Percentiles rank a stretch among this genome's conserved stretches.
Evolutionary conservation across 129 eudicot genomes (phyloP).

Genomic region (Artemisia tridentata): DNA sequence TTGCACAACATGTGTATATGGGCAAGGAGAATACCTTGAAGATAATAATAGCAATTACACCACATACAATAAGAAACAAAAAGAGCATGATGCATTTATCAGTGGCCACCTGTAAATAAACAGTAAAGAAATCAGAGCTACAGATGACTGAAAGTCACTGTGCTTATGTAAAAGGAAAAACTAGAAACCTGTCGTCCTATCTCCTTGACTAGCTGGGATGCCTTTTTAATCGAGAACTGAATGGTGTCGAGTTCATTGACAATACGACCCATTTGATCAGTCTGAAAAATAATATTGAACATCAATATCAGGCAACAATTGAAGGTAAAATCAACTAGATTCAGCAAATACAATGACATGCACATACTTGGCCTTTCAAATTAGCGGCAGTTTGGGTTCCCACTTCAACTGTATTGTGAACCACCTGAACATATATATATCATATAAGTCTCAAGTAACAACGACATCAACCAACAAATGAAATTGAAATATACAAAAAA

Average conservation of each 20-base stretch:
- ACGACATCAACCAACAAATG: neutral
- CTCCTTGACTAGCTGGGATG: conserved; percentile 98
- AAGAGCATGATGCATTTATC: conserved; percentile 97
- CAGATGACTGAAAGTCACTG: too few species aligned
- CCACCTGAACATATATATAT: conserved; percentile 51
- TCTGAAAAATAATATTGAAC: conserved; percentile 36
- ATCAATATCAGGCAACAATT: neutral
- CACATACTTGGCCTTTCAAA: conserved; percentile 88
- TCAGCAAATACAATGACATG: neutral
- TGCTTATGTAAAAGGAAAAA: neutral
- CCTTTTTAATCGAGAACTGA: conserved; percentile 90
- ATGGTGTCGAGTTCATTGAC: conserved; percentile 92
- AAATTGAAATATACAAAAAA: neutral
- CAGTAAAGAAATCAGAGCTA: neutral
- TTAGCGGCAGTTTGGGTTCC: conserved; percentile 92
- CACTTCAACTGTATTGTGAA: conserved; percentile 90
- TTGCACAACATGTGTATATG: neutral
- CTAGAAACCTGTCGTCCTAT: conserved; percentile 83
- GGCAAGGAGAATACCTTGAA: conserved; percentile 59
- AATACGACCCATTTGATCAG: conserved; percentile 95
- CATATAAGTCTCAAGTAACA: conserved; percentile 12
- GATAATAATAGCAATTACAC: conserved; percentile 82
- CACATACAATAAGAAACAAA: conserved; percentile 76
- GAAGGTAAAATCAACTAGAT: neutral
- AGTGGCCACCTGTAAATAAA: conserved; percentile 75